Conservation (phyloP, 139 green algal species). For the Axilococcus clingmanii region DNA sequence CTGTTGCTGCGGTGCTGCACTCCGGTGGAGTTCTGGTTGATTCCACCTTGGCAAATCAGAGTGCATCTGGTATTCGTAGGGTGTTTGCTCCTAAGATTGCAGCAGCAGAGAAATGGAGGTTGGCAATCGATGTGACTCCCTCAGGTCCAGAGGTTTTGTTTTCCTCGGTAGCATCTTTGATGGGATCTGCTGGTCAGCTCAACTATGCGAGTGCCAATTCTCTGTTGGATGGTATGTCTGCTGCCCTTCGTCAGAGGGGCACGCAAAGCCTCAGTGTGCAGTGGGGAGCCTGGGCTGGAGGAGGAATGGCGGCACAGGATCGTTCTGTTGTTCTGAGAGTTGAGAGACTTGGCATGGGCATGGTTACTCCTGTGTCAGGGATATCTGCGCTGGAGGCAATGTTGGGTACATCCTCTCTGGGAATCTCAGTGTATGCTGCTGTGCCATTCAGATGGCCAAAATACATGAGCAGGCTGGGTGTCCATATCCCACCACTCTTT, state of each 20-base stretch:
- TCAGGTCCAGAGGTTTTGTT: conserved; percentile 43
- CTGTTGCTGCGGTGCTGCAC: conserved; percentile 34
- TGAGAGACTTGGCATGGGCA: conserved; percentile 56
- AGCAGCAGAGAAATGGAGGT: not conserved
- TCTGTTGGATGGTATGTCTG: conserved; percentile 27
- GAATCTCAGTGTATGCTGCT: conserved; percentile 7
- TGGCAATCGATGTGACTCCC: too few relatives aligned
- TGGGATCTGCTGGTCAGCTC: conserved; percentile 38
- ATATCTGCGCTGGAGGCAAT: conserved; percentile 40
- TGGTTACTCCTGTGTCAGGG: conserved; percentile 25
- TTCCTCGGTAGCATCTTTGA: conserved; percentile 40
- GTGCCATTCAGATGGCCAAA: conserved; percentile 25
- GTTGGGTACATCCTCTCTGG: not conserved
- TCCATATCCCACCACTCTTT: conserved; percentile 17
- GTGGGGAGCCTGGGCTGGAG: conserved; percentile 43
- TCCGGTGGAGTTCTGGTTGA: conserved; percentile 67
- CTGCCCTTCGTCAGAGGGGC: not conserved
- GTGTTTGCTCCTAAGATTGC: conserved; percentile 27
- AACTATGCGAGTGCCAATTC: conserved; percentile 48
- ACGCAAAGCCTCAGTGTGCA: conserved; percentile 17
- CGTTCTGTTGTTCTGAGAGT: conserved; percentile 38
- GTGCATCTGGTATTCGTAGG: conserved; percentile 9
- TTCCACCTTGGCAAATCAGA: conserved; percentile 49
- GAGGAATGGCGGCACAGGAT: conserved; percentile 40
- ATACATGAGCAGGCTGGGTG: conserved; percentile 9